A percentile compares a stretch with the other conserved stretches of the same genome.
phyloP scores from a whole-genome alignment of 345 rosid species.

The Abelmoschus esculentus region DNA sequence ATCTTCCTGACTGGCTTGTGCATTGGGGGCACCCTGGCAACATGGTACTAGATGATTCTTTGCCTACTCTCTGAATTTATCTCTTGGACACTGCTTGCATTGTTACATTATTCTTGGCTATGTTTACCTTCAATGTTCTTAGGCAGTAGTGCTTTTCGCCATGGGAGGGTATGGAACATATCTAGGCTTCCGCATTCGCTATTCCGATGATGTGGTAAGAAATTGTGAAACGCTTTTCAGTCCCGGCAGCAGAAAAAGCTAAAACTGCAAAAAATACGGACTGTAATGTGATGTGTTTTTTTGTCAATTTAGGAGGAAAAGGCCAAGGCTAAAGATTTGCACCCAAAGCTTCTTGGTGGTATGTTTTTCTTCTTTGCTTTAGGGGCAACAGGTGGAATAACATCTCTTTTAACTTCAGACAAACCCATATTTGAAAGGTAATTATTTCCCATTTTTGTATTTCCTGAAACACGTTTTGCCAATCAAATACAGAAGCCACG shows the following conservation, averaged over 20 bases:
- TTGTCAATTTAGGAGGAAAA: conserved; percentile 55
- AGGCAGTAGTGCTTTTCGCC: conserved; percentile 96
- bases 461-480: background rate
- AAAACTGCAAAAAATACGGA: background rate
- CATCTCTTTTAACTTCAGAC: conserved; percentile 76
- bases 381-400: conserved; percentile 91
- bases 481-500: background rate
- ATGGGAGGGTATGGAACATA: conserved; percentile 97
- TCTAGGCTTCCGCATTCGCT: conserved; percentile 74
- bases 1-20: conserved; percentile 84
- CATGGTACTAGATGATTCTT: conserved; percentile 39
- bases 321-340: conserved; percentile 85
- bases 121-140: background rate
- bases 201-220: conserved; percentile 69
- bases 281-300: background rate
- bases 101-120: background rate
- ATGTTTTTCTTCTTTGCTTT: conserved; percentile 94
- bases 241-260: too few relatives aligned
- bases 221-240: too few relatives aligned
- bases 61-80: background rate
- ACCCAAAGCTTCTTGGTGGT: conserved; percentile 85
- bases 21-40: conserved; percentile 98
- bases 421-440: conserved; percentile 81
- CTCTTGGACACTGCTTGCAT: background rate
- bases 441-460: background rate